Percentiles rank a stretch among this genome's conserved stretches.
Conservation (phyloP, 2,329 filamentous ascomycete genomes). For the Colletotrichum higginsianum region DNA sequence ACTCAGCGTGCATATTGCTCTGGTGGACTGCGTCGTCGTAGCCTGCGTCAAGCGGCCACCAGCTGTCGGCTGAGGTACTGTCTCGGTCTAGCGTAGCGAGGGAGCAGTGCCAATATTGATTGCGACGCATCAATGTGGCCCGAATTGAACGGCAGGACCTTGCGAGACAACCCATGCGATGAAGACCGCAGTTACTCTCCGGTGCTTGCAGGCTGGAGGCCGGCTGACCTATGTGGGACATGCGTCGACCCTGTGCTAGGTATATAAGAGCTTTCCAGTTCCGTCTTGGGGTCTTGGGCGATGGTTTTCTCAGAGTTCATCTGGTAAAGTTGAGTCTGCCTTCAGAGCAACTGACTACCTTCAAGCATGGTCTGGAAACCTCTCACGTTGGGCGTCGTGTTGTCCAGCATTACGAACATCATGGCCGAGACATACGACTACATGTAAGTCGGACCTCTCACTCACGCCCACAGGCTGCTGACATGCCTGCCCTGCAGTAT, state of each 20-base stretch:
- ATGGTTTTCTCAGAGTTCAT: too few relatives aligned
- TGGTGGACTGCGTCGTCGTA: neutral
- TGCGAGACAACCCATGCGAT: neutral
- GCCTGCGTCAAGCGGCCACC: neutral
- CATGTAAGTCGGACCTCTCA: slow-evolving; percentile 5
- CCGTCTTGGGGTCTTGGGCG: neutral
- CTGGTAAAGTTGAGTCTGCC: neutral
- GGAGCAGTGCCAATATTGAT: neutral
- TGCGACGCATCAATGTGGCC: neutral
- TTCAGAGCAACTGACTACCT: too few relatives aligned
- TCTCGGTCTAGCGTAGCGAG: slow-evolving; percentile 5
- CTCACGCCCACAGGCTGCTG: neutral
- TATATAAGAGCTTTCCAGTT: neutral
- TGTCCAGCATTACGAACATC: neutral
- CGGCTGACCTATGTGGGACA: neutral
- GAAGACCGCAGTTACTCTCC: neutral
- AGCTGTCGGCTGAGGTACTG: neutral
- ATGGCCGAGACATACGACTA: slow-evolving; percentile 32
- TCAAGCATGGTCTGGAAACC: neutral
- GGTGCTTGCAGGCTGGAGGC: too few relatives aligned
- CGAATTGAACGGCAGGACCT: neutral
- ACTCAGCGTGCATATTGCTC: neutral
- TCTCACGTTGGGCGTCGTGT: neutral
- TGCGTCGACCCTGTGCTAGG: neutral
- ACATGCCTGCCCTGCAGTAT: slow-evolving; percentile 56